Base-by-base conservation (phyloP, 2,329 filamentous ascomycete species). In the Corinectria fuckeliana region DNA sequence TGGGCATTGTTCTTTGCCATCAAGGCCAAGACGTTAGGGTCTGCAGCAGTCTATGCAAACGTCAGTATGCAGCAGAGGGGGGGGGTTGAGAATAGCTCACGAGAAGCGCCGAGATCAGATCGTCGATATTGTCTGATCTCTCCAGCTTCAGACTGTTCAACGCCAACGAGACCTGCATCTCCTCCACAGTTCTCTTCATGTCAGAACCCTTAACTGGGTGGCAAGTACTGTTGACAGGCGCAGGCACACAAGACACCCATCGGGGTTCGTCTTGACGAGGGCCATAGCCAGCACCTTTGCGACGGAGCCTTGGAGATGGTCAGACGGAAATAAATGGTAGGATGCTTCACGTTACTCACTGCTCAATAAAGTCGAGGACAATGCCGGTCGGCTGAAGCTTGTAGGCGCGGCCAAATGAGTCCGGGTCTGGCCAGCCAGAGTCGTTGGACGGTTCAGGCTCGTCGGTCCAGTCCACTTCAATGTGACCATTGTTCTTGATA, bases 321-420 rank as follows among this genome's bases (percentile, higher is more conserved):
- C 41, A 68, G 67, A n/a, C n/a, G 32, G 20, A 54, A 18, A 48
- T 14, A 9, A 14, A 26, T 18, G 9, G 10, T 41, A n/a, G 2
- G n/a, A 3, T 18, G 18, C 25, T 14, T 21, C 26, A 16, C 23
- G 2, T 13, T 21, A 78, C 84, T 75, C 74, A 87, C 85, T 82
- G 80, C 59, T 85, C 79, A 48, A 96, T 86, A 73, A 97, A 93
- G 71, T 92, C 88, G 11, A 88, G 80, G 69, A 90, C 84, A 66
- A 93, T 81, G 32, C 88, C 87, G 68, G 81, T 81, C 61, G 87
- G 87, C 0, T 85, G 82, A 53, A 93, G 76, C 60, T 85, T 85
- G 73, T 89, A 88, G 20, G 86, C 78, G 25, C 85, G 82, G n/a
- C 89, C 90, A 70, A 86, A 88, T 14, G 85, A 83, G 56, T 81